phyloP scores from a whole-genome alignment of 768 basidiomycete species.

The Holtermannia corniformis region DNA sequence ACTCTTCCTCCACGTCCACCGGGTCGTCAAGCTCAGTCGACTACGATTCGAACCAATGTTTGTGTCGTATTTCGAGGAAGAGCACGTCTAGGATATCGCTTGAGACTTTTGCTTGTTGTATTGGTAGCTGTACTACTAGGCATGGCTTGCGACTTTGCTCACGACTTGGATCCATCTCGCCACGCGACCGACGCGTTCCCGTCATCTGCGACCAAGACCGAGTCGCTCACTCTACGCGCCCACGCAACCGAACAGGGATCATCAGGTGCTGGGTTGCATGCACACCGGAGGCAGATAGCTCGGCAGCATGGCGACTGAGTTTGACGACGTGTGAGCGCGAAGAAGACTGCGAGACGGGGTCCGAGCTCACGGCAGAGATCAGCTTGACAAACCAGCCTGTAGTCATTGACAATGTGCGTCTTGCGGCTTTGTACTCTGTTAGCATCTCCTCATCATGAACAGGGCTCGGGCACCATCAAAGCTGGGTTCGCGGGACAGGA shows the following conservation, averaged over 20 bases:
- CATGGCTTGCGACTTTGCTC: no score
- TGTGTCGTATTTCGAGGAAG: constrained; percentile 59
- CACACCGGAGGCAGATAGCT: neutral
- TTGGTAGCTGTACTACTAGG: neutral
- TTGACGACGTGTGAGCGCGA: constrained; percentile 40
- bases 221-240: neutral
- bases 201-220: neutral
- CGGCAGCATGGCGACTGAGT: constrained; percentile 36
- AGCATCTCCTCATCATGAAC: neutral
- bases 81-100: neutral
- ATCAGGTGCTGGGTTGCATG: neutral
- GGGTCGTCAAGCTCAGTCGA: constrained; percentile 63
- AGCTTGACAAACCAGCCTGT: constrained; percentile 92
- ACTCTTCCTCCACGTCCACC: constrained; percentile 84
- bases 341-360: neutral
- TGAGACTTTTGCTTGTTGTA: neutral
- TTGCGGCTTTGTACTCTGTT: neutral
- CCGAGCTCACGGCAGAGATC: constrained; percentile 3
- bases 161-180: no score
- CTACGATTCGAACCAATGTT: constrained; percentile 82
- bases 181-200: neutral
- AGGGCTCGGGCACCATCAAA: constrained; percentile 98
- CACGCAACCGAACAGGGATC: neutral
- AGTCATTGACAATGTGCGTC: constrained; percentile 90
- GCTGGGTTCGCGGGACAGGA: constrained; percentile 98